Base-by-base conservation (phyloP, 2,329 filamentous ascomycete genomes). In the Monosporascus sp. region DNA sequence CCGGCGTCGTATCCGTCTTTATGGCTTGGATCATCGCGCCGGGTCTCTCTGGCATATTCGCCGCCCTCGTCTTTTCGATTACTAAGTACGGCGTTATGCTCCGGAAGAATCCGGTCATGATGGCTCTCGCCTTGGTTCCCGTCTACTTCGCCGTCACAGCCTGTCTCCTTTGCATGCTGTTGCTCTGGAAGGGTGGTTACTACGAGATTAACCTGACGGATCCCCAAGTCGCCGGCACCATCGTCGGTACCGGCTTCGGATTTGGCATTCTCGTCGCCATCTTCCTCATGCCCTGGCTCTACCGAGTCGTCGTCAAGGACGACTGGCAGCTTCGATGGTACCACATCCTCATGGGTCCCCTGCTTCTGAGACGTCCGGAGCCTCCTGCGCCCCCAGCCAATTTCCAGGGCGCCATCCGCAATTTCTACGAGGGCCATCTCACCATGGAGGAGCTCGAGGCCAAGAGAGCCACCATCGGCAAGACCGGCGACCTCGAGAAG, bases 11-110 rank as follows among this genome's bases (percentile, higher is more conserved):
- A 38, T 80, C 82, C 55, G 80, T 85, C 22, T 81, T 84, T 58
- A 76, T 84, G 17, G 81, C 80, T 11, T 84, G 82, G 81, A 74
- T 78, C 58, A 81, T 85, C 56, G 81, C 82, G 2, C 82, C 82
- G 1, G 74, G 75, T 51, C 73, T 85, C 15, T 69, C 82, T 0
- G 83, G 71, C 22, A 51, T 57, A 52, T 85, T 85, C 50, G 80
- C 68, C 51, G 71, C 81, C 44, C 69, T 75, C 63, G 74, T 84
- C 65, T 84, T 84, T 70, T 62, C 74, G 40, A 68, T 79, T 60
- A 82, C 79, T 51, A 84, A 84, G 62, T 82, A 79, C 59, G 72
- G 70, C 50, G 78, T 84, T 37, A 75, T 84, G 65, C 68, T 78
- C 37, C 76, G 79, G 47, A 72, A 68, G 18, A 78, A 81, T 60